Percentiles rank a stretch among this genome's conserved stretches.
Evolutionary conservation across 2,329 filamentous ascomycete genomes (phyloP).

Genomic region (Ascochyta lentis): DNA sequence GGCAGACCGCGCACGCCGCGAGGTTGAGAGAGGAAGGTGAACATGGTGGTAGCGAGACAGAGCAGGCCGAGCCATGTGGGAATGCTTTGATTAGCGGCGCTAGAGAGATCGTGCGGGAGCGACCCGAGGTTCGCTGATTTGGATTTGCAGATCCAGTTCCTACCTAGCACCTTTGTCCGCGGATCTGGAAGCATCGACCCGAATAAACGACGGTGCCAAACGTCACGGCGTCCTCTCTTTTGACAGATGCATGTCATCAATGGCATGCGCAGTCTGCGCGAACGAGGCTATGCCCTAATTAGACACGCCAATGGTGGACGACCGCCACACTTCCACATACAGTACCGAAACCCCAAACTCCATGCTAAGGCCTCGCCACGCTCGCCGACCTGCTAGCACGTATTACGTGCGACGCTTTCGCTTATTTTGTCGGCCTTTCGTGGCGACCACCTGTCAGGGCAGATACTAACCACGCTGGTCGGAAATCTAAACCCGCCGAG

Average conservation of each 20-base stretch:
- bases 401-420: slow-evolving; percentile 1
- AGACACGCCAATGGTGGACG: neutral
- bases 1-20: neutral
- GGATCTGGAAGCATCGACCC: slow-evolving; percentile 7
- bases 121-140: slow-evolving; percentile 9
- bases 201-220: neutral
- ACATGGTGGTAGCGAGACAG: slow-evolving; percentile 3
- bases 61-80: slow-evolving; percentile 3
- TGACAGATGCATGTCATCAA: slow-evolving; percentile 14
- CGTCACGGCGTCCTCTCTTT: neutral
- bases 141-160: slow-evolving; percentile 12
- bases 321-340: neutral
- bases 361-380: neutral
- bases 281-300: neutral
- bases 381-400: neutral
- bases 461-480: neutral
- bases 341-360: neutral
- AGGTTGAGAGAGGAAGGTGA: slow-evolving; percentile 4
- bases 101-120: slow-evolving; percentile 12
- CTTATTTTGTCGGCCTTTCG: neutral
- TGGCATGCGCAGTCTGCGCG: neutral
- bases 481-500: neutral
- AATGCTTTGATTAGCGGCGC: slow-evolving; percentile 3
- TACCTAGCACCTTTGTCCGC: slow-evolving; percentile 1
- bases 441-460: slow-evolving; percentile 4